phyloP scores from a whole-genome alignment of 208 protist species.

The Acanthamoeba triangularis region DNA sequence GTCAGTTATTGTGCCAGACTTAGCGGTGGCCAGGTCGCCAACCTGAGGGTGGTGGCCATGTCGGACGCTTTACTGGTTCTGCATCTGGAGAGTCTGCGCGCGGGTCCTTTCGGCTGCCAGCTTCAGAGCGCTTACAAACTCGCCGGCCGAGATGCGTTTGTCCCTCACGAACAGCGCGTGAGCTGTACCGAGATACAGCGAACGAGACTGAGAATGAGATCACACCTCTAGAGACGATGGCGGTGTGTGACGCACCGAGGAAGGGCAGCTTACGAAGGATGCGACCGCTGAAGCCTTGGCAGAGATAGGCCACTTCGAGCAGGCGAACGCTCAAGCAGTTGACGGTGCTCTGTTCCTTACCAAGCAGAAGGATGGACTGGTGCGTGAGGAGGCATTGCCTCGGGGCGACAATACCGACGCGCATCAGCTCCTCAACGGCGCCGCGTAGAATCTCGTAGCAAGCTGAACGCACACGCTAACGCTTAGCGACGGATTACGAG shows the following conservation, averaged over 20 bases:
- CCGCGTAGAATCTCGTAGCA: conserved; percentile 42
- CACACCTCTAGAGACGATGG: too few species aligned
- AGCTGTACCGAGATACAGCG: too few species aligned
- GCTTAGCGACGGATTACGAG: not conserved
- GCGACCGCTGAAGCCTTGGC: conserved; percentile 33
- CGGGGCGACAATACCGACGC: conserved; percentile 4
- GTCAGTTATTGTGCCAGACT: too few species aligned
- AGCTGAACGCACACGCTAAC: not conserved
- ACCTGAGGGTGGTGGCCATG: too few species aligned
- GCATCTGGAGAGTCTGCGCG: not conserved
- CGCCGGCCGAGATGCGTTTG: not conserved
- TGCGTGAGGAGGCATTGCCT: conserved; percentile 33
- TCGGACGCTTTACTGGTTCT: not conserved
- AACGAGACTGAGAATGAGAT: too few species aligned
- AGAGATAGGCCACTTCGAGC: conserved; percentile 12
- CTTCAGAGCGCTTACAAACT: not conserved
- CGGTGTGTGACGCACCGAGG: not conserved
- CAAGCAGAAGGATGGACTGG: conserved; percentile 10
- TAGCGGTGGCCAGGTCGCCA: too few species aligned
- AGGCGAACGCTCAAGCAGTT: conserved; percentile 35
- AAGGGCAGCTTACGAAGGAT: conserved; percentile 32
- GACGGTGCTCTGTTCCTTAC: not conserved
- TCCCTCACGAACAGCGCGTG: not conserved
- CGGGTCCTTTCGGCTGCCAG: not conserved
- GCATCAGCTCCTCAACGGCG: conserved; percentile 56